Evolutionary conservation across 257 asterid species (phyloP).

Genomic region (Sherardia arvensis): DNA sequence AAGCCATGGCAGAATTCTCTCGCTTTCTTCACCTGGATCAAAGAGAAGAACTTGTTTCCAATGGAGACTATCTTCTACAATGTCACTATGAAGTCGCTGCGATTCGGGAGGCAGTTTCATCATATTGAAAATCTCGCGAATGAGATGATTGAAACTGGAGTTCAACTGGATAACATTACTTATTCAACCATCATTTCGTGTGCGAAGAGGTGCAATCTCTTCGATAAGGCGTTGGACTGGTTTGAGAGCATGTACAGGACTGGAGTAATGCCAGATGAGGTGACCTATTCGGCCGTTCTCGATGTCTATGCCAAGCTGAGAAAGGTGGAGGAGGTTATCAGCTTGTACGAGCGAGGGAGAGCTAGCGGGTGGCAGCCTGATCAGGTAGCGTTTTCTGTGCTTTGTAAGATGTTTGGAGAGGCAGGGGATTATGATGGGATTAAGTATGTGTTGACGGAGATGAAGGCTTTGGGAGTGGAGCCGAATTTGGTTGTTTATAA

Average conservation of each 20-base stretch:
- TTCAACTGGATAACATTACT: slow-evolving; percentile 76
- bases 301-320: slow-evolving; percentile 86
- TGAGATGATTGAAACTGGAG: slow-evolving; percentile 65
- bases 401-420: slow-evolving; percentile 84
- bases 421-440: slow-evolving; percentile 94
- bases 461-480: slow-evolving; percentile 62
- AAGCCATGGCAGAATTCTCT: slow-evolving; percentile 61
- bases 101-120: slow-evolving; percentile 78
- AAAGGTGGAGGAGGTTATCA: slow-evolving; percentile 80
- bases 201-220: slow-evolving; percentile 81
- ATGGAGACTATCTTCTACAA: slow-evolving; percentile 86
- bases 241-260: slow-evolving; percentile 95
- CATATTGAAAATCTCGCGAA: slow-evolving; percentile 62
- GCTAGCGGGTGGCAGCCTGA: slow-evolving; percentile 97
- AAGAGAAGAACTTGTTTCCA: slow-evolving; percentile 44
- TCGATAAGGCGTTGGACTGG: slow-evolving; percentile 91
- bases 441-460: slow-evolving; percentile 65
- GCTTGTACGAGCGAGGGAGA: slow-evolving; percentile 82
- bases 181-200: slow-evolving; percentile 84
- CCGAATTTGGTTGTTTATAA: slow-evolving; percentile 85
- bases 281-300: slow-evolving; percentile 77
- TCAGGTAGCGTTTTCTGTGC: slow-evolving; percentile 57
- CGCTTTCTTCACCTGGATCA: slow-evolving; percentile 71
- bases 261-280: slow-evolving; percentile 95
- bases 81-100: slow-evolving; percentile 78